Percentiles rank a stretch among this genome's conserved stretches.
Evolutionary conservation across 176 grass and related monocot genomes (phyloP).

Genomic region (Oryza glumipatula): DNA sequence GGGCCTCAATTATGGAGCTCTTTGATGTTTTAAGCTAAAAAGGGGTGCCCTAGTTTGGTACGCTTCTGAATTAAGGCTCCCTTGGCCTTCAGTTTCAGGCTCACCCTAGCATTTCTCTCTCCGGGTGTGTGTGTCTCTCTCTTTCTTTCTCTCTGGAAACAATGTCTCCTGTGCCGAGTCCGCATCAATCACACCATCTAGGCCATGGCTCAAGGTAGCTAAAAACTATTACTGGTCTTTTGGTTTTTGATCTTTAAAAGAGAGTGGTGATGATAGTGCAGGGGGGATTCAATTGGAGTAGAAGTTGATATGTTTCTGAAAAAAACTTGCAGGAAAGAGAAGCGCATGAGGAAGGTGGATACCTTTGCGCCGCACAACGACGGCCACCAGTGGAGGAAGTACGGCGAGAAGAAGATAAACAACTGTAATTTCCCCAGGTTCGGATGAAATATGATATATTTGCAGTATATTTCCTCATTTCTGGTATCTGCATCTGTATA

Average conservation of each 20-base stretch:
- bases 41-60: slow-evolving; percentile 33
- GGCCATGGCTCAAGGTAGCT: slow-evolving; percentile 49
- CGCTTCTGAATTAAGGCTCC: slow-evolving; percentile 43
- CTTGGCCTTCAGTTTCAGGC: not conserved
- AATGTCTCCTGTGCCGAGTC: slow-evolving; percentile 61
- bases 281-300: slow-evolving; percentile 9
- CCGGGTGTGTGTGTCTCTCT: not conserved
- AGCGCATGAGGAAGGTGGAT: slow-evolving; percentile 54
- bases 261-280: not conserved
- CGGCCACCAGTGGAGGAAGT: slow-evolving; percentile 94
- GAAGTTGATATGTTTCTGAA: slow-evolving; percentile 18
- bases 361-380: slow-evolving; percentile 75
- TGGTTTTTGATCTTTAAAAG: not conserved
- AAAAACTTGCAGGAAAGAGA: slow-evolving; percentile 54
- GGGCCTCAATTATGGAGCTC: slow-evolving; percentile 34
- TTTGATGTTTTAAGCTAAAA: slow-evolving; percentile 45
- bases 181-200: slow-evolving; percentile 41
- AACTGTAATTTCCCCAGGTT: slow-evolving; percentile 70
- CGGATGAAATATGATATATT: not conserved
- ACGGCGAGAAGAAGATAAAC: slow-evolving; percentile 88
- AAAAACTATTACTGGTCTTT: not conserved
- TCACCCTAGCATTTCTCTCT: not conserved
- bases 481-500: not conserved
- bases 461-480: not conserved
- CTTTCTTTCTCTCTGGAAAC: not conserved